These are phyloP conservation scores for Thyridium curvatum DNA, from an alignment of 2,329 filamentous ascomycete genomes.

Conservation along the genomic window DNA sequence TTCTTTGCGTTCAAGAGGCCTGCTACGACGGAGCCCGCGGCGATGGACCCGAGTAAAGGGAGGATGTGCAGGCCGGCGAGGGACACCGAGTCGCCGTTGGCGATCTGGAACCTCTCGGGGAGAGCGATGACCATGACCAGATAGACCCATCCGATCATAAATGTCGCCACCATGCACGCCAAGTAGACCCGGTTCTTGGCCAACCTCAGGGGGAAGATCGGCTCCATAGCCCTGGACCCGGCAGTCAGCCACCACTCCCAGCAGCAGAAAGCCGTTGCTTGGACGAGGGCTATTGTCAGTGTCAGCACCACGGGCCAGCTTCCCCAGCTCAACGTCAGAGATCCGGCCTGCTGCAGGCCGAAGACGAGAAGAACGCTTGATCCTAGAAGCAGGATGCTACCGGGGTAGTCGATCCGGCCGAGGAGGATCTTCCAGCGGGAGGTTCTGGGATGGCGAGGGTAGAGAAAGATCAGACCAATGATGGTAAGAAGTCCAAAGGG, in stretches of 20 bases:
- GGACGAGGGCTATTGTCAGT: conserved; percentile 38
- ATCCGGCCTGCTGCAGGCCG: conserved; percentile 50
- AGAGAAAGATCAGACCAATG: conserved; percentile 33
- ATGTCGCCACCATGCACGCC: conserved; percentile 44
- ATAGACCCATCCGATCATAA: conserved; percentile 52
- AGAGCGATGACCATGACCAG: conserved; percentile 52
- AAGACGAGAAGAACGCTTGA: conserved; percentile 50
- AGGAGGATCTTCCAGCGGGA: conserved; percentile 25
- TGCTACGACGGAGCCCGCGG: conserved; percentile 48
- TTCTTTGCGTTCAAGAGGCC: conserved; percentile 45
- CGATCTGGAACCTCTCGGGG: conserved; percentile 54
- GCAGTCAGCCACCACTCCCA: conserved; percentile 44
- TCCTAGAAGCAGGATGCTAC: conserved; percentile 41
- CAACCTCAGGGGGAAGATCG: conserved; percentile 47
- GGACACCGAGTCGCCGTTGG: conserved; percentile 45
- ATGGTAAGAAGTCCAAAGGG: conserved; percentile 42
- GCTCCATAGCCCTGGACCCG: conserved; percentile 35
- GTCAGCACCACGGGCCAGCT: conserved; percentile 43
- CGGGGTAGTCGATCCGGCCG: conserved; percentile 44
- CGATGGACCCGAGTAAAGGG: conserved; percentile 50
- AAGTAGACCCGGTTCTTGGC: conserved; percentile 42
- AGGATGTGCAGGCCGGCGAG: conserved; percentile 51
- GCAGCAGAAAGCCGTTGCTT: conserved; percentile 39
- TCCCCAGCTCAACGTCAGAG: conserved; percentile 43
- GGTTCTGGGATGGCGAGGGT: conserved; percentile 17